A percentile compares a stretch with the other conserved stretches of the same genome.
phyloP scores from a whole-genome alignment of 805 yeast genomes.

The Yarrowia osloensis region DNA sequence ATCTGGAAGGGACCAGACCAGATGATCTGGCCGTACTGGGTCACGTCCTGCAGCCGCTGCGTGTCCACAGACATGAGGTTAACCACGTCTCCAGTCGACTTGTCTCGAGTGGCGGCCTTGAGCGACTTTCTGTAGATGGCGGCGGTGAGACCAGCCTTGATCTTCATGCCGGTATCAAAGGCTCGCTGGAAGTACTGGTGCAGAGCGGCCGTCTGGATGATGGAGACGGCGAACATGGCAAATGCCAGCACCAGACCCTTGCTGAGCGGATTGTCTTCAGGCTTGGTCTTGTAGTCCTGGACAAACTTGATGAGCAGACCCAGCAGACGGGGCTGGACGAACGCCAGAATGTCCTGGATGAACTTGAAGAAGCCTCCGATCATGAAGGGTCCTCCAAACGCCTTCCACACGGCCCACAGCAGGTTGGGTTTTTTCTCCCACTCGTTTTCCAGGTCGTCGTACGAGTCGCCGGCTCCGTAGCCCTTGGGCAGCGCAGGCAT shows the following conservation, averaged over 20 bases:
- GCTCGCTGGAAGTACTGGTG: conserved; percentile 64
- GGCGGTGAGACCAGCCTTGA: conserved; percentile 66
- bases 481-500: conserved; percentile 76
- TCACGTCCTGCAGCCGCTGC: conserved; percentile 60
- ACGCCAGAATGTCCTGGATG: conserved; percentile 75
- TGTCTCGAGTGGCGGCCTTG: conserved; percentile 54
- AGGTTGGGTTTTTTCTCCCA: conserved; percentile 63
- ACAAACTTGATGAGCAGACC: conserved; percentile 64
- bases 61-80: conserved; percentile 79
- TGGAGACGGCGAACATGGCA: conserved; percentile 62
- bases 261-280: conserved; percentile 45
- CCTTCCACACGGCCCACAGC: conserved; percentile 58
- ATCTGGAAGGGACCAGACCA: conserved; percentile 97
- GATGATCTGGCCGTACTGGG: conserved; percentile 74
- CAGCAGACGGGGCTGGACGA: conserved; percentile 83
- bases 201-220: conserved; percentile 60
- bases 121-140: conserved; percentile 68
- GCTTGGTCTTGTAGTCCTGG: conserved; percentile 46
- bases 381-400: conserved; percentile 74
- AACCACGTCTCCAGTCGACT: conserved; percentile 77
- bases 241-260: conserved; percentile 65
- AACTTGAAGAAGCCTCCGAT: conserved; percentile 73
- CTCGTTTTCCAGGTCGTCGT: conserved; percentile 51
- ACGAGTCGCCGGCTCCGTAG: conserved; percentile 59
- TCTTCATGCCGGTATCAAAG: conserved; percentile 61